Percentiles rank a stretch among this genome's conserved stretches.
Evolutionary conservation across 2,329 filamentous ascomycete genomes (phyloP).

Genomic region (Cordyceps sp.): DNA sequence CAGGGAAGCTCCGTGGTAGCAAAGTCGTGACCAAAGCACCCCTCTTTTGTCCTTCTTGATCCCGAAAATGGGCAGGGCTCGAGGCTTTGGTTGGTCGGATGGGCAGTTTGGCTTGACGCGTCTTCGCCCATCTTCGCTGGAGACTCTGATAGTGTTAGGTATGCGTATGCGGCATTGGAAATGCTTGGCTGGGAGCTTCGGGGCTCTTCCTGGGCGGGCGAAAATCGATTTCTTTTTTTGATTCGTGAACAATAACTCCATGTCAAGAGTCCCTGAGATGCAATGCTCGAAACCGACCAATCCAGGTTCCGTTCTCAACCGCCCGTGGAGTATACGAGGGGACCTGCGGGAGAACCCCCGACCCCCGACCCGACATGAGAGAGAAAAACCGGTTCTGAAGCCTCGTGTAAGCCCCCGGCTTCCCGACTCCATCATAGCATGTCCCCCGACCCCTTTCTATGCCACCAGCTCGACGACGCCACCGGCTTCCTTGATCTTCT

Average conservation of each 20-base stretch:
- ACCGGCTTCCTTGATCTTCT: constrained; percentile 97
- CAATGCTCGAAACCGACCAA: constrained; percentile 24
- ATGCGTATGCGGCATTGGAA: too few relatives aligned
- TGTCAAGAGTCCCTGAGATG: constrained; percentile 21
- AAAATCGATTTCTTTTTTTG: constrained; percentile 23
- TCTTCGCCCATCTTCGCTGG: too few relatives aligned
- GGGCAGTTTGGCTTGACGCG: too few relatives aligned
- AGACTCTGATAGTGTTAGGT: too few relatives aligned
- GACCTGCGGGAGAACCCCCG: background rate
- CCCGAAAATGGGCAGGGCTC: too few relatives aligned
- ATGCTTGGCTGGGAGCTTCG: too few relatives aligned
- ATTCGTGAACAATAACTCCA: constrained; percentile 22
- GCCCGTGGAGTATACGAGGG: constrained; percentile 4
- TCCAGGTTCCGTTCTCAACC: constrained; percentile 10
- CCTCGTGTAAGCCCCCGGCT: constrained; percentile 1
- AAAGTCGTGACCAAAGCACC: too few relatives aligned
- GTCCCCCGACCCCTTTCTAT: constrained; percentile 21
- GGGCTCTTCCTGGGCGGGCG: constrained; percentile 9
- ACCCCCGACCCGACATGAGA: constrained; percentile 6
- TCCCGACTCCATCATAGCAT: too few relatives aligned
- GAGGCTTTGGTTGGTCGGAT: too few relatives aligned
- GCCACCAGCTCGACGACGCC: constrained; percentile 92
- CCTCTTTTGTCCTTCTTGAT: too few relatives aligned
- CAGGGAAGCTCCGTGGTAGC: too few relatives aligned
- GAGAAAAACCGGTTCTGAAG: too few relatives aligned